A percentile compares a stretch with the other conserved stretches of the same genome.
Conservation (phyloP, 2,329 filamentous ascomycete genomes). For the Ceratocystis diversiconidia region DNA sequence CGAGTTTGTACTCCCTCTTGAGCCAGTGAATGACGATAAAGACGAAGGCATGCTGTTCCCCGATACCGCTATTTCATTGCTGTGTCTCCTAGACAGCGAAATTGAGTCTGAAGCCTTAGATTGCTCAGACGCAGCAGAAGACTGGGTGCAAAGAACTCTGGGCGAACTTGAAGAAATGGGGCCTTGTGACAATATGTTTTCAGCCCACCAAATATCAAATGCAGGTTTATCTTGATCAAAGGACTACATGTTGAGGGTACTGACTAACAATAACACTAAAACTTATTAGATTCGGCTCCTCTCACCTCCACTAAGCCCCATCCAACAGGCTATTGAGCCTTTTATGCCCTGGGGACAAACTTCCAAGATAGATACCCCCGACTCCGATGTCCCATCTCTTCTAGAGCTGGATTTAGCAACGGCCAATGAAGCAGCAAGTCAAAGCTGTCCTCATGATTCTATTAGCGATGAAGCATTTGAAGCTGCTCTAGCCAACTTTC, state of each 20-base stretch:
- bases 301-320: constrained; percentile 14
- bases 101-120: constrained; percentile 10
- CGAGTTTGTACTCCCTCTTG: constrained; percentile 9
- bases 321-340: not conserved
- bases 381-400: constrained; percentile 13
- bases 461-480: constrained; percentile 7
- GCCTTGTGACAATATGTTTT: not conserved
- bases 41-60: constrained; percentile 17
- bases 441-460: not conserved
- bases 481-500: not conserved
- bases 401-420: constrained; percentile 9
- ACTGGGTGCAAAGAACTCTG: not conserved
- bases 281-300: constrained; percentile 8
- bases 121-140: not conserved
- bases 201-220: not conserved
- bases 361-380: constrained; percentile 11
- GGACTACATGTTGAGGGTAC: not conserved
- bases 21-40: constrained; percentile 11
- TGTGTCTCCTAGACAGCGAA: constrained; percentile 11
- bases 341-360: constrained; percentile 12
- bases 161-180: not conserved
- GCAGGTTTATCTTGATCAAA: not conserved
- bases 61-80: not conserved
- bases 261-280: not conserved
- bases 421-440: constrained; percentile 4